Evolutionary conservation across 1,284 basidiomycete genomes (phyloP), one percentile per base, ranked within the genome.

Genomic region (Laetiporus sulphureus): DNA sequence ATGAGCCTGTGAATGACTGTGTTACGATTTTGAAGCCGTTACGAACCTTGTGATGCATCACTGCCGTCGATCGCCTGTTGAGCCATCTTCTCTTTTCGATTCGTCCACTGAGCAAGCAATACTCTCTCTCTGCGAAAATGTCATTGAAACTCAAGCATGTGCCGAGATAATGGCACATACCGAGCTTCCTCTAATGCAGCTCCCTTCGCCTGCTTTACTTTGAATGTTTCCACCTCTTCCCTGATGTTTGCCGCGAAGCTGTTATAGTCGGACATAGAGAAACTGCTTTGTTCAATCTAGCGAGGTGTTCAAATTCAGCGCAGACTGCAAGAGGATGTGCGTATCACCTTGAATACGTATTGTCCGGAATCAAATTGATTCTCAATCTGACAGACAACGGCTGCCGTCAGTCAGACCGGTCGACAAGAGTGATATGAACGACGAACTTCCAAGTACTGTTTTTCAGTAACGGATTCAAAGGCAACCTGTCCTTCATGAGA

Each of bases 341-440:
- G 3, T 40, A 56, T 40, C 21, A 76, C 73, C 58, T 77, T 66
- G 52, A 83, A 83, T 18, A 51, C 50, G 55, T 79, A 83, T 39
- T 66, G 67, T 20, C 83, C 83, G 0, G 75, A 67, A 48, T 83
- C 76, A 52, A 83, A 85, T 21, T 64, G 61, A 32, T 64, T 71
- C 54, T 79, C 75, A 5, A 77, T 56, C 71, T 79, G 47, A 49
- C 41, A 32, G 46, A 4, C 41, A n/a, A 45, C 30, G n/a, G 8
- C 35, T 2, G 46, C 19, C 11, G 32, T 3, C n/a, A n/a, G n/a
- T n/a, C n/a, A n/a, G n/a, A n/a, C n/a, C n/a, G n/a, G n/a, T n/a
- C n/a, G n/a, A n/a, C n/a, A n/a, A n/a, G n/a, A n/a, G n/a, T n/a
- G n/a, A n/a, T n/a, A n/a, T n/a, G n/a, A n/a, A n/a, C n/a, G n/a